A percentile compares a stretch with the other conserved stretches of the same genome.
Conservation (phyloP, 108 stramenopile genomes). For the Conticribra weissflogii region DNA sequence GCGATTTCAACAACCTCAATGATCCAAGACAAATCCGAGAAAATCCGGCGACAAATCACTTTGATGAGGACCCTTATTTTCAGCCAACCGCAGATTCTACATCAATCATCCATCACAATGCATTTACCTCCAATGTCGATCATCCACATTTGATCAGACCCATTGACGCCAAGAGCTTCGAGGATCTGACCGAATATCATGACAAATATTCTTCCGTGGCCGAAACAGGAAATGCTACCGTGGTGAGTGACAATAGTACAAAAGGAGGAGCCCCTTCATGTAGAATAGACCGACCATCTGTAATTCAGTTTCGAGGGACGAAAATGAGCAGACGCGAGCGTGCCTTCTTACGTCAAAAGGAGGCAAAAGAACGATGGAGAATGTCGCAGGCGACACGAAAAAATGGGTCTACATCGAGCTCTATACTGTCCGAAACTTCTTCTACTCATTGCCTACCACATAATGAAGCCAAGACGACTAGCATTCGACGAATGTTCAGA, state of each 20-base stretch:
- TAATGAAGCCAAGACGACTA: not conserved
- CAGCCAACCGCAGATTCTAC: not conserved
- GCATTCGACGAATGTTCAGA: constrained; percentile 16
- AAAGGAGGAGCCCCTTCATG: not conserved
- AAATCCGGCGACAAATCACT: not conserved
- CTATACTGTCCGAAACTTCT: not conserved
- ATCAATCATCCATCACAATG: too few species aligned
- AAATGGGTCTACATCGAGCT: not conserved
- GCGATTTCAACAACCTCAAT: constrained; percentile 36
- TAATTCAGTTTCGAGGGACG: not conserved
- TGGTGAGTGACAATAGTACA: not conserved
- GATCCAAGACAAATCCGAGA: not conserved
- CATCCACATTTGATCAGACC: too few species aligned
- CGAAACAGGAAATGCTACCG: not conserved
- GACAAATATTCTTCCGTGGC: not conserved
- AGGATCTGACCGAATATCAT: not conserved
- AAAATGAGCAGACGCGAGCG: not conserved
- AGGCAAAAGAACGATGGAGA: not conserved
- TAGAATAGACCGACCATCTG: not conserved
- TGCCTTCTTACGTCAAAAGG: constrained; percentile 4
- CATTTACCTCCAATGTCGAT: too few species aligned
- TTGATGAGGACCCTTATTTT: not conserved
- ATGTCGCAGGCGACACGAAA: not conserved
- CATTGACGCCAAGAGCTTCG: not conserved
- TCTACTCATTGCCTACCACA: not conserved